Evolutionary conservation across 1,284 basidiomycete species (phyloP), one percentile per base, ranked within the genome.

Genomic region (Tylopilus sp.): DNA sequence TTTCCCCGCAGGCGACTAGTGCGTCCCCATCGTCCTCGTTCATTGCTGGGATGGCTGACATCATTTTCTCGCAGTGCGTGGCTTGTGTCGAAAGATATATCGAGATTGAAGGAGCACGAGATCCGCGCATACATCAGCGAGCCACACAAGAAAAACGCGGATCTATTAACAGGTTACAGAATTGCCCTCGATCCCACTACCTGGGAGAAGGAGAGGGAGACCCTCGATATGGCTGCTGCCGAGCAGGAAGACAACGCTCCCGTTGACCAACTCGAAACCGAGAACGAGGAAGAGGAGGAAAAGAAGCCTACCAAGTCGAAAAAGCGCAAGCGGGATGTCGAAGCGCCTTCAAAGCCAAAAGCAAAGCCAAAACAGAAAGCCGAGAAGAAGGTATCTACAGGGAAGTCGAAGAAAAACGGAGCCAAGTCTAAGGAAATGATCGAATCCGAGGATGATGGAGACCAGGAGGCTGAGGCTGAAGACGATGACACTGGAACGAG

Each of bases 1-100:
- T 88, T 97, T 96, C 86, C 95, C 95, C 44, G 89, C 88, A 49
- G 95, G 94, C 62, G 96, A 98, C 82, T 95, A 92, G 96, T 98
- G 74, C 80, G 95, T 89, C 38, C 51, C 68, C 61, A 63, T 69
- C 60, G 44, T 64, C 59, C 59, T 65, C 57, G 64, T 66, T 60
- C 56, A 55, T 61, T 60, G 53, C 62, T 54, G 18, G 44, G 55
- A 70, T 67, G 29, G 57, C 66, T 71, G 65, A 74, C 58, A 12
- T 47, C 29, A 36, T 64, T 67, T 63, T 63, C 57, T 26, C 60
- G 26, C 67, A 97, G 96, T 81, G 88, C 95, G 52, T 99, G 97
- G 96, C 86, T 95, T 41, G 84, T 89, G 26, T 80, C 91, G 9
- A 92, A 92, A 73, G 96, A 98, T 77, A 89, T 98, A 67, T 93